phyloP scores from a whole-genome alignment of 768 basidiomycete species.

The Steccherinum ochraceum region DNA sequence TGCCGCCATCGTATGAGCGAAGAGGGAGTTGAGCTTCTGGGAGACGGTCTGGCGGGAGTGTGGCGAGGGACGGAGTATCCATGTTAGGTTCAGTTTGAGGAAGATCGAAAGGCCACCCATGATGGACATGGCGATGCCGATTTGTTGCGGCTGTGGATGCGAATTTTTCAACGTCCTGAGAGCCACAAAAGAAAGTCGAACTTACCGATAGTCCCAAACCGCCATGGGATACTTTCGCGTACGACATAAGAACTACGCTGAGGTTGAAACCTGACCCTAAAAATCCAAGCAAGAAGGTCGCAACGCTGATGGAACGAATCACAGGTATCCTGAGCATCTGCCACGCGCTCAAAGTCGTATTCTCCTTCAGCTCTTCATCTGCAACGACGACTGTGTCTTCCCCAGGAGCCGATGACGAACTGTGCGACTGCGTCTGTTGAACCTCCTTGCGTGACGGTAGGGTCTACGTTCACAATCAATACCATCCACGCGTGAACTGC shows the following conservation, averaged over 20 bases:
- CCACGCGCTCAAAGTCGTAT: neutral
- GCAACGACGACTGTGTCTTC: neutral
- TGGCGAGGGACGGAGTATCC: conserved; percentile 43
- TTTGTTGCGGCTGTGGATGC: conserved; percentile 45
- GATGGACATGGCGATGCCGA: conserved; percentile 50
- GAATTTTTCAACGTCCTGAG: neutral
- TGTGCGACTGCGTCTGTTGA: neutral
- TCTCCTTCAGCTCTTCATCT: neutral
- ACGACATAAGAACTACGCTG: conserved; percentile 64
- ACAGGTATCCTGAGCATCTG: conserved; percentile 42
- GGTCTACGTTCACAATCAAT: conserved; percentile 12
- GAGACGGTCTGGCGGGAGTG: conserved; percentile 1
- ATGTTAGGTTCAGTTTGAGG: conserved; percentile 50
- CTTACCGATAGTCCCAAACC: conserved; percentile 58
- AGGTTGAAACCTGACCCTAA: conserved; percentile 52
- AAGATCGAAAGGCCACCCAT: conserved; percentile 44
- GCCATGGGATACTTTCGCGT: conserved; percentile 50
- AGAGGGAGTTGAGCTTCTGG: conserved; percentile 23
- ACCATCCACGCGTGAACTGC: neutral
- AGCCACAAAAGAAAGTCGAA: neutral
- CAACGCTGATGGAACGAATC: conserved; percentile 45
- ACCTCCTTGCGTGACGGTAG: conserved; percentile 7
- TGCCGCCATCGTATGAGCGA: conserved; percentile 43
- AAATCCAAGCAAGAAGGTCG: conserved; percentile 48
- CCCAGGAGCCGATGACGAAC: too few relatives aligned